Evolutionary conservation across 2,329 filamentous ascomycete genomes (phyloP).

Genomic region (Gaeumannomyces sp.): DNA sequence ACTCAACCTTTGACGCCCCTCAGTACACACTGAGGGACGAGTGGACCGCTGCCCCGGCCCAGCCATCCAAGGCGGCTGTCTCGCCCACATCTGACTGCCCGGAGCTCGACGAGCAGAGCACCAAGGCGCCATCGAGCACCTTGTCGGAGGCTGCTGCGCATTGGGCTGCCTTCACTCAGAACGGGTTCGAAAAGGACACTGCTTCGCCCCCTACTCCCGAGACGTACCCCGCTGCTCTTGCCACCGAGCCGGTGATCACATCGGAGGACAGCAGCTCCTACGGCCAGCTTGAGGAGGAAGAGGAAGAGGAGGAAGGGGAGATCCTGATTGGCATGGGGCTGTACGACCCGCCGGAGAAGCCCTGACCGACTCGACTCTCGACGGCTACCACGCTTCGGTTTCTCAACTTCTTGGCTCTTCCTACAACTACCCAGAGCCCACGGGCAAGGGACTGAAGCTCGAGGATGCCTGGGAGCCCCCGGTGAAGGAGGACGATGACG

Average conservation of each 20-base stretch:
- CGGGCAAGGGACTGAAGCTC: conserved; percentile 70
- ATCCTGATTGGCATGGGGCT: conserved; percentile 78
- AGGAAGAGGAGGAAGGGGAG: conserved; percentile 54
- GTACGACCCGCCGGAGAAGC: conserved; percentile 64
- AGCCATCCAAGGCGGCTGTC: conserved; percentile 14
- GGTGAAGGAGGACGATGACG: conserved; percentile 53
- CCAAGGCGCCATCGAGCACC: background rate
- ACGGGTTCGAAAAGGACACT: conserved; percentile 31
- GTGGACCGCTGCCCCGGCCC: conserved; percentile 26
- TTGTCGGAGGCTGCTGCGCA: conserved; percentile 5
- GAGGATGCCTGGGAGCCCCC: conserved; percentile 75
- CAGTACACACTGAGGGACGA: conserved; percentile 34
- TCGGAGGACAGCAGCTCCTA: conserved; percentile 41
- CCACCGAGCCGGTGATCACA: conserved; percentile 22
- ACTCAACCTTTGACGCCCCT: conserved; percentile 30
- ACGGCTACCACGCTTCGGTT: conserved; percentile 50
- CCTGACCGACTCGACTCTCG: conserved; percentile 41
- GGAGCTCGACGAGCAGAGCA: conserved; percentile 2
- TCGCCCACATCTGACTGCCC: conserved; percentile 8
- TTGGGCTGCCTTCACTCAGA: conserved; percentile 13
- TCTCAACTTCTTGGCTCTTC: conserved; percentile 47
- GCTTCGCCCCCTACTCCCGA: conserved; percentile 53
- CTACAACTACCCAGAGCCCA: conserved; percentile 38
- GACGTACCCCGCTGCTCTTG: conserved; percentile 41
- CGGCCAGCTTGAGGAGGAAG: conserved; percentile 40